Percentiles rank a stretch among this genome's conserved stretches.
phyloP scores from a whole-genome alignment of 108 stramenopile genomes.

The Skeletonema tropicum region DNA sequence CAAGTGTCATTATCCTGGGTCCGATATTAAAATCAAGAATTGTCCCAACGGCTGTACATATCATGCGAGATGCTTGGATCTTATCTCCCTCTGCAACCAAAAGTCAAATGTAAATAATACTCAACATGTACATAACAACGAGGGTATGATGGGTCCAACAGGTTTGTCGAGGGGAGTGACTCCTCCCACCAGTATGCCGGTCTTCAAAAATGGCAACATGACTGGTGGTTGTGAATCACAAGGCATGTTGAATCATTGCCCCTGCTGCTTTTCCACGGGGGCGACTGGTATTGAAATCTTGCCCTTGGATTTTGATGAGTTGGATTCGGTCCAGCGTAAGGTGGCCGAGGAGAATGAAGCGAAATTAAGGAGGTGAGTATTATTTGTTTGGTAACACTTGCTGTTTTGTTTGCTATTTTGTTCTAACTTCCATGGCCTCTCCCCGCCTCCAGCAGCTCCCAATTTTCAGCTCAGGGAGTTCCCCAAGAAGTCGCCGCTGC shows the following conservation, averaged over 20 bases:
- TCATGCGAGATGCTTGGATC: conserved; percentile 34
- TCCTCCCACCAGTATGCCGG: not conserved
- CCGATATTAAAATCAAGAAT: conserved; percentile 19
- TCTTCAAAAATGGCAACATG: not conserved
- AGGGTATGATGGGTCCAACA: not conserved
- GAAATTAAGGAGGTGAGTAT: conserved; percentile 7
- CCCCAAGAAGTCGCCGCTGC: conserved; percentile 7
- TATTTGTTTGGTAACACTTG: not conserved
- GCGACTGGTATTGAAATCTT: conserved; percentile 25
- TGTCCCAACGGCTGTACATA: conserved; percentile 29
- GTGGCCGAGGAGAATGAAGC: conserved; percentile 1
- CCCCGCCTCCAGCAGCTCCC: conserved; percentile 3
- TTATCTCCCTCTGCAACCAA: conserved; percentile 4
- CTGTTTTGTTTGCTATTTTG: not conserved
- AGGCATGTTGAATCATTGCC: conserved; percentile 14
- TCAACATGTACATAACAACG: not conserved
- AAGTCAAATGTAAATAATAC: conserved; percentile 3
- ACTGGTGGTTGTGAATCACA: not conserved
- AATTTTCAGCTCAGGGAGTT: conserved; percentile 6
- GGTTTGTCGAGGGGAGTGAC: not conserved
- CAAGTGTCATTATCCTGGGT: conserved; percentile 12
- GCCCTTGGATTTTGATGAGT: conserved; percentile 25
- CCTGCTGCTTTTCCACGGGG: conserved; percentile 9
- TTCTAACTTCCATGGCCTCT: not conserved
- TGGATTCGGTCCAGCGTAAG: conserved; percentile 23